Base-by-base conservation (phyloP, 805 yeast species). In the Cyberlindnera xishuangbannaensis region DNA sequence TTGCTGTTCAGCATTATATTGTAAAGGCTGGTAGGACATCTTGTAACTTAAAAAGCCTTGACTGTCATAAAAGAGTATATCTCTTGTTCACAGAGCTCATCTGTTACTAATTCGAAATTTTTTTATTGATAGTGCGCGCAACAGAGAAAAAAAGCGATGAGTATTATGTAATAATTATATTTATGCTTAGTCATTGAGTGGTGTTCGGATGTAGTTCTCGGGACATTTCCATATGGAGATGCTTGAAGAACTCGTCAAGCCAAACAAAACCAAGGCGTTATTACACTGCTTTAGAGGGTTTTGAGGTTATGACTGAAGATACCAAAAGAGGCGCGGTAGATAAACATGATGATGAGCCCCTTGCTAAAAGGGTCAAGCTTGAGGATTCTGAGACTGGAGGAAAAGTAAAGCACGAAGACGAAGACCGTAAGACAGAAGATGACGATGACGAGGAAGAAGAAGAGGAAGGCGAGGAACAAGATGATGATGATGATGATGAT, bases 11-110 rank as follows among this genome's bases (percentile, higher is more conserved):
- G 62, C 65, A 20, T 49, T 45, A 22, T 45, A 51, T 32, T 62
- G 63, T 33, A 62, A 49, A 7, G 64, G 65, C 22, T 57, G 52
- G 37, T 61, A 62, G 19, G 61, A 58, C 67, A 61, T 61, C 28
- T 18, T n/a, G n/a, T n/a, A n/a, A n/a, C n/a, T n/a, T n/a, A n/a
- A n/a, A n/a, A n/a, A n/a, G n/a, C n/a, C n/a, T n/a, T n/a, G n/a
- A n/a, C n/a, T n/a, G n/a, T n/a, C n/a, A n/a, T n/a, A n/a, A n/a
- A n/a, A n/a, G n/a, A n/a, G n/a, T n/a, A n/a, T n/a, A n/a, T n/a
- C n/a, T n/a, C n/a, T n/a, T n/a, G n/a, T n/a, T n/a, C n/a, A n/a
- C n/a, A n/a, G n/a, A n/a, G n/a, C n/a, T n/a, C n/a, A n/a, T n/a
- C n/a, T n/a, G n/a, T n/a, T n/a, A n/a, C n/a, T n/a, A n/a, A n/a